Base-by-base conservation (phyloP, 2,329 filamentous ascomycete species). In the Xylariaceae sp. region DNA sequence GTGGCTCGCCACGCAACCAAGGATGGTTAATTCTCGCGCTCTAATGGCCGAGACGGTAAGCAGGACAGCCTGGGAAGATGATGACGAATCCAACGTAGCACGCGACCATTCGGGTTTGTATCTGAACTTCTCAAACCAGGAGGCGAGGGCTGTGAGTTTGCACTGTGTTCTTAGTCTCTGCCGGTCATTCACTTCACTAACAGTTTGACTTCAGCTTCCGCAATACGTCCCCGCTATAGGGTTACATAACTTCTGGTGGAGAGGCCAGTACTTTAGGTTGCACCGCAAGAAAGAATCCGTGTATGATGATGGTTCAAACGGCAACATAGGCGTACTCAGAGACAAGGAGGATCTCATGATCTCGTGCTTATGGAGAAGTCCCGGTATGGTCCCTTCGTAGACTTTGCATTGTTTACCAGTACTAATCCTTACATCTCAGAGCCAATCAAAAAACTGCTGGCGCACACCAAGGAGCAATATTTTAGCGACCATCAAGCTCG, bases 91-190 rank as follows among this genome's bases (percentile, higher is more conserved):
- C 7, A 57, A 63, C 30, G 63, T 72, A 4, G 60, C 68, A 48
- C 66, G 62, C 23, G 67, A 69, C 29, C 36, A 53, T 29, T 62
- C 65, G 1, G 67, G 70, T 2, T 71, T 70, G n/a, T 83, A 80
- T 60, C 77, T 84, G 43, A 85, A 85, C 65, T 85, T 85, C 67
- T 81, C 81, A 3, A 81, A 79, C 56, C 79, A 83, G 55, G 79
- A 81, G 56, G 78, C 80, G 9, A 77, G 77, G 66, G 73, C 75
- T 29, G 76, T 77, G 57, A 66, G 75, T 67, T 5, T 10, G 18
- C 20, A 11, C 10, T 24, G 15, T 40, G 6, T 6, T 23, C 21
- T 33, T 16, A 13, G n/a, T n/a, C n/a, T n/a, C n/a, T n/a, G n/a
- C n/a, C n/a, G n/a, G n/a, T n/a, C n/a, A n/a, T n/a, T n/a, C n/a